phyloP scores from a whole-genome alignment of 495 filamentous ascomycete genomes.

The Xylaria venustula region DNA sequence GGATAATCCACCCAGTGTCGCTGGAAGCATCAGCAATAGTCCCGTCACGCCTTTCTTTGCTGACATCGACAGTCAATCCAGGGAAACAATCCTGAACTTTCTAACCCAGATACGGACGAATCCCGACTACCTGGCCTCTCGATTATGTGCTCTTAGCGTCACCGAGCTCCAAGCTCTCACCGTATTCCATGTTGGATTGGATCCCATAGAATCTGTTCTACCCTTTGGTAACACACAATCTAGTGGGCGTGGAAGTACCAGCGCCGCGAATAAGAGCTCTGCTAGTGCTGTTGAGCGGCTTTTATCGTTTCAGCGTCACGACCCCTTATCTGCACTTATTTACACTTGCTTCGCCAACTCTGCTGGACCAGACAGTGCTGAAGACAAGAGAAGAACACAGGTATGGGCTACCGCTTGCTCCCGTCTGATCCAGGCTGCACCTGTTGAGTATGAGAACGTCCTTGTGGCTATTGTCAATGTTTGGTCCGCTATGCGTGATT shows the following conservation, averaged over 20 bases:
- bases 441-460: conserved; percentile 56
- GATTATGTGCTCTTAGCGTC: conserved; percentile 68
- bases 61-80: conserved; percentile 71
- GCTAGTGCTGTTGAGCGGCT: conserved; percentile 67
- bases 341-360: conserved; percentile 89
- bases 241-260: conserved; percentile 50
- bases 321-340: conserved; percentile 80
- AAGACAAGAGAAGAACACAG: conserved; percentile 70
- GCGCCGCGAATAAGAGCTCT: conserved; percentile 38
- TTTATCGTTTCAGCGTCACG: conserved; percentile 81
- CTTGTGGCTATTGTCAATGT: conserved; percentile 72
- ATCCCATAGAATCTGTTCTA: conserved; percentile 78
- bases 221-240: conserved; percentile 62
- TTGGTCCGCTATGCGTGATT: conserved; percentile 82
- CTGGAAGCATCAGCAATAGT: conserved; percentile 39
- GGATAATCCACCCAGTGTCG: conserved; percentile 37
- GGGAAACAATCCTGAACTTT: conserved; percentile 75
- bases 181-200: conserved; percentile 71
- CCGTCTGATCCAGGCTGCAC: conserved; percentile 62
- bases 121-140: conserved; percentile 79
- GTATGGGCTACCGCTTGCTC: conserved; percentile 88
- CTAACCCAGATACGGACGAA: conserved; percentile 80
- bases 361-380: conserved; percentile 71
- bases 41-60: conserved; percentile 70
- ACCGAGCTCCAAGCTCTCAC: conserved; percentile 72